Base-by-base conservation (phyloP, 345 rosid species). In the Isatis tinctoria region DNA sequence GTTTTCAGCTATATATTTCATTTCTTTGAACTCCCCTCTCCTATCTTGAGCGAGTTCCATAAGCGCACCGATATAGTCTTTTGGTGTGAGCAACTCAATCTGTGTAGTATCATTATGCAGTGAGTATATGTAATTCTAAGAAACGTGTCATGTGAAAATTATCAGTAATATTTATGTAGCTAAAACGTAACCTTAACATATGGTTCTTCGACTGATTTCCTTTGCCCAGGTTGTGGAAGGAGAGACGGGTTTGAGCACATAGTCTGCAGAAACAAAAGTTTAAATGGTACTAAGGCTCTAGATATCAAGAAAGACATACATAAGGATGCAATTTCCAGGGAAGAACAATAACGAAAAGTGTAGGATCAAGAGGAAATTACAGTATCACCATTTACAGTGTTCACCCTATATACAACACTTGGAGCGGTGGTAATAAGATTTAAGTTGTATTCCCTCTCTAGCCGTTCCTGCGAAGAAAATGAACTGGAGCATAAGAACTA, bases 31-130 rank as follows among this genome's bases (percentile, higher is more conserved):
- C 59, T 85, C 95, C 64, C 90, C 98, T 87, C 98, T 90, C 76
- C 98, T 83, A 22, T 94, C 98, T 85, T 94, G 97, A 81, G 97
- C 87, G 44, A 95, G 85, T 84, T 95, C 99, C 97, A 95, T 95
- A 58, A 95, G 91, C 9, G 96, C 76, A 69, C 99, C 99, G 68
- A 95, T 91, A 72, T 81, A 86, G 66, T 95, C 99, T 76, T 95
- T 95, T n/a, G 99, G 97, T 32, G 97, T 88, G 75, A 95, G 92
- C 88, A 95, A 72, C 79, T 91, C 99, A 80, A 95, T 91, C 99
- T 95, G 83, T 65, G 44, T 78, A 14, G 56, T 16, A 73, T 61
- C 59, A 77, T 16, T 33, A 65, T 52, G 79, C 67, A 40, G 56
- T 60, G 69, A 80, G 69, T 14, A 58, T 26, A 40, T 47, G 48